Percentiles rank a stretch among this genome's conserved stretches.
phyloP scores from a whole-genome alignment of 441 rosid genomes.

The Bruguiera hainesii region DNA sequence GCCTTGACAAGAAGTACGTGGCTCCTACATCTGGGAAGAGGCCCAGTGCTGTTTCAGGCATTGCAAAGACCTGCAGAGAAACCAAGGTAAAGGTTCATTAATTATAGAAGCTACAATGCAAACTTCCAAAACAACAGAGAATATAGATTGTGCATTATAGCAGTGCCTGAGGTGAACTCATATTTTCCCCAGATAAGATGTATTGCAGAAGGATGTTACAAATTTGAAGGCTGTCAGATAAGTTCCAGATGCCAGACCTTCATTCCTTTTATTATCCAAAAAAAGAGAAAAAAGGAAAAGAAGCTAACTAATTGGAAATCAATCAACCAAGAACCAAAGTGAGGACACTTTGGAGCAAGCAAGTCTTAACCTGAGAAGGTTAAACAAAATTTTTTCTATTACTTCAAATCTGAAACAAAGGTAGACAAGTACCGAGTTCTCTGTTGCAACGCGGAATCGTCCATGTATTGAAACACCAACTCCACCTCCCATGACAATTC shows the following conservation, averaged over 20 bases:
- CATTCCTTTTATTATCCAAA: background rate
- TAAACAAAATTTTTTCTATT: background rate
- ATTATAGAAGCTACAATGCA: background rate
- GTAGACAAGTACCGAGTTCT: conserved; percentile 62
- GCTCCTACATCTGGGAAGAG: conserved; percentile 89
- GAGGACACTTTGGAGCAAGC: background rate
- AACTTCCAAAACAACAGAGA: background rate
- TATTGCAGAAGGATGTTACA: background rate
- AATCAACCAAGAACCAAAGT: background rate
- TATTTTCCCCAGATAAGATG: no score
- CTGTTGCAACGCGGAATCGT: conserved; percentile 75
- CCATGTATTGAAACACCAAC: conserved; percentile 85
- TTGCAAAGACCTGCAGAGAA: conserved; percentile 65
- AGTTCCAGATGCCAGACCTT: background rate
- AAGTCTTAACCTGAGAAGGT: background rate
- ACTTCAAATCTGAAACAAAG: conserved; percentile 10
- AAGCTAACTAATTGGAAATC: no score
- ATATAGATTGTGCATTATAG: no score
- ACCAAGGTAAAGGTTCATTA: conserved; percentile 1
- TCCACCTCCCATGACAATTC: conserved; percentile 95
- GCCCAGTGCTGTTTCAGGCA: conserved; percentile 89
- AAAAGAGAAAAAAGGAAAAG: background rate
- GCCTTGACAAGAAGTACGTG: conserved; percentile 84
- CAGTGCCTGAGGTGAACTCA: no score
- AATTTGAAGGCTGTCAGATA: background rate